Base-by-base conservation (phyloP, 2,329 filamentous ascomycete genomes). In the Coniochaeta hoffmannii region DNA sequence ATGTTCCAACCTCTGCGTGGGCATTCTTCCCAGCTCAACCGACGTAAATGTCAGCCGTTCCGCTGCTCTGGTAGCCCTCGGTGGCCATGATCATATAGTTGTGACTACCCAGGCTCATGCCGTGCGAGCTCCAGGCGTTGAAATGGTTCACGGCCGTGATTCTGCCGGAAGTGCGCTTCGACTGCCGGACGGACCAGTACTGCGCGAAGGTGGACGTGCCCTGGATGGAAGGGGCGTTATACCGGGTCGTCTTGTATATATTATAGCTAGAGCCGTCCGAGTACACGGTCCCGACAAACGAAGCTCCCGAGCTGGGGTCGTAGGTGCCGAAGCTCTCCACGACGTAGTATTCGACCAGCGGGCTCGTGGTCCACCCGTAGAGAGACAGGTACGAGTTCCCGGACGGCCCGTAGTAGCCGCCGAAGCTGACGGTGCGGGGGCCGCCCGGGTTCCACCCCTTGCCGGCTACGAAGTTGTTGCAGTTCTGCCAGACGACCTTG, bases 371-470 rank as follows among this genome's bases (percentile, higher is more conserved):
- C 78, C 80, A 84, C 41, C 80, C 80, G 62, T 83, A 83, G n/a
- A 83, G 65, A 6, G 79, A 66, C n/a, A 84, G 72, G 64, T 82
- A 82, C 32, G 68, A 64, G 5, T 67, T 66, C 3, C 65, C 68
- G 10, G 62, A 68, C 30, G 68, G 66, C 3, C 19, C 53, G 55
- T 69, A 73, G n/a, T 68, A 67, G 41, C 69, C 69, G 11, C 55
- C 61, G 59, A 69, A 71, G 31, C 60, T 64, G 53, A 71, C 65
- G 4, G 61, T 57, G 28, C 67, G 68, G 31, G 69, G 67, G 54
- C 69, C 72, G 51, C 79, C 80, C 12, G 77, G 73, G 56, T 71
- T 74, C 80, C 80, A 83, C 26, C 80, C 80, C 64, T 83, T 83
- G 36, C 80, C 80, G 58, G 71, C 77, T 19, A 81, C 78, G 46